Evolutionary conservation across 331 rosid genomes (phyloP).

Genomic region (Rhamnella rubrinervis): DNA sequence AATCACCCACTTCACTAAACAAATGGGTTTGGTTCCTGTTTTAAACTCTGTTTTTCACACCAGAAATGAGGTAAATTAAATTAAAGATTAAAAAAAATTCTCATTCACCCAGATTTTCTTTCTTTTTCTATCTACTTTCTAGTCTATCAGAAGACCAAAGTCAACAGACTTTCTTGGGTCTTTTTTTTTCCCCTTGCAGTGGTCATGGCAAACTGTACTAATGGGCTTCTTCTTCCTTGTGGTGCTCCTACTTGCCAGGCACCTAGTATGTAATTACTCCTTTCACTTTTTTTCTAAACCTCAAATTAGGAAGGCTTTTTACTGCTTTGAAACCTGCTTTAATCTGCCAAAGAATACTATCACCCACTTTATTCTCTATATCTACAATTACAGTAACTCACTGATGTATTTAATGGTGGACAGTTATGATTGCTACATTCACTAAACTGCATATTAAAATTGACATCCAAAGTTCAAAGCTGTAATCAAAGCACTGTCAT

Average conservation of each 20-base stretch:
- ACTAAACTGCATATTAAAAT: too few relatives aligned
- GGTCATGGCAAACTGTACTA: conserved; percentile 95
- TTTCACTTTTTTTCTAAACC: neutral
- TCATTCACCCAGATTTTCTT: too few relatives aligned
- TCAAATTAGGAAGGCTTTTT: too few relatives aligned
- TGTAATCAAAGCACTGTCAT: too few relatives aligned
- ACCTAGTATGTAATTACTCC: conserved; percentile 50
- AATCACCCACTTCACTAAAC: conserved; percentile 63
- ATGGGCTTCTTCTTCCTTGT: conserved; percentile 87
- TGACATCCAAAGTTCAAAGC: too few relatives aligned
- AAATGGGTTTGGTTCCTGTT: conserved; percentile 80
- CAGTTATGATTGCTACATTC: too few relatives aligned
- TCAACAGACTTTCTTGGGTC: neutral
- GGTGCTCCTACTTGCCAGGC: conserved; percentile 73
- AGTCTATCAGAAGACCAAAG: neutral
- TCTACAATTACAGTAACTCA: too few relatives aligned
- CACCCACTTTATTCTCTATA: too few relatives aligned
- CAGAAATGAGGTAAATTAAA: conserved; percentile 55
- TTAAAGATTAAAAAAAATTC: too few relatives aligned
- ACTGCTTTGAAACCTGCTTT: too few relatives aligned
- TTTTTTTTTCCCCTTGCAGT: conserved; percentile 46
- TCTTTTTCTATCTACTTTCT: neutral
- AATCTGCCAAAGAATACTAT: too few relatives aligned
- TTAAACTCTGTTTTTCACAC: conserved; percentile 67
- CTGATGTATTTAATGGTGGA: too few relatives aligned